Conservation (phyloP, 108 stramenopile species). For the Skeletonema grethae region DNA sequence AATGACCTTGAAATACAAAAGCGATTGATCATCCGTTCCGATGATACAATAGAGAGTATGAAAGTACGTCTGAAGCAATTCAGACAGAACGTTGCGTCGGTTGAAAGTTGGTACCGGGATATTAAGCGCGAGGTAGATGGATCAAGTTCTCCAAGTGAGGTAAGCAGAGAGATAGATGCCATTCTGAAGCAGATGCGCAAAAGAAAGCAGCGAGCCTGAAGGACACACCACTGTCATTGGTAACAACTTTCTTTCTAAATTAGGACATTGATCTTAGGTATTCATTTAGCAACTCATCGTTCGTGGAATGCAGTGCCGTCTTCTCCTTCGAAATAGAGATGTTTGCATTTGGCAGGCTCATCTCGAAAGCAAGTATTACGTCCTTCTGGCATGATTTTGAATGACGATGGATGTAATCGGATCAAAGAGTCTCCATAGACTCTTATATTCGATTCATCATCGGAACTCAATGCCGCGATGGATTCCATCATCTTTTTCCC, state of each 20-base stretch:
- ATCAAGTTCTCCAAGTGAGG: conserved; percentile 51
- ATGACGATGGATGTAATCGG: conserved; percentile 21
- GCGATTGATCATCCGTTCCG: conserved; percentile 79
- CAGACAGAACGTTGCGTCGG: conserved; percentile 77
- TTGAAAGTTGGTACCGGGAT: conserved; percentile 63
- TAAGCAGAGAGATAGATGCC: conserved; percentile 57
- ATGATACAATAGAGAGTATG: conserved; percentile 95
- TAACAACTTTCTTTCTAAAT: too few relatives aligned
- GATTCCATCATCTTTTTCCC: conserved; percentile 10
- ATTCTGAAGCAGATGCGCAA: conserved; percentile 32
- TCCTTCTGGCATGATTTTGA: conserved; percentile 16
- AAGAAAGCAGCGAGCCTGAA: conserved; percentile 1
- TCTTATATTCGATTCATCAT: background rate
- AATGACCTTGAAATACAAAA: conserved; percentile 58
- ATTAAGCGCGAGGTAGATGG: conserved; percentile 70
- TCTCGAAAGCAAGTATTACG: conserved; percentile 35
- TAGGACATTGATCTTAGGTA: too few relatives aligned
- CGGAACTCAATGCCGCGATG: background rate
- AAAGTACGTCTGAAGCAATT: conserved; percentile 80
- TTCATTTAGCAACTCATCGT: background rate
- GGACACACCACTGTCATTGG: too few relatives aligned
- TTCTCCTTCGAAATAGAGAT: conserved; percentile 27
- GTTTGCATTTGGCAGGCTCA: conserved; percentile 28
- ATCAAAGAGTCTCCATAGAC: conserved; percentile 17
- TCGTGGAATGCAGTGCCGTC: conserved; percentile 7